Percentiles rank a stretch among this genome's conserved stretches.
phyloP scores from a whole-genome alignment of 2,329 filamentous ascomycete genomes.

The Fusarium goolgardi region DNA sequence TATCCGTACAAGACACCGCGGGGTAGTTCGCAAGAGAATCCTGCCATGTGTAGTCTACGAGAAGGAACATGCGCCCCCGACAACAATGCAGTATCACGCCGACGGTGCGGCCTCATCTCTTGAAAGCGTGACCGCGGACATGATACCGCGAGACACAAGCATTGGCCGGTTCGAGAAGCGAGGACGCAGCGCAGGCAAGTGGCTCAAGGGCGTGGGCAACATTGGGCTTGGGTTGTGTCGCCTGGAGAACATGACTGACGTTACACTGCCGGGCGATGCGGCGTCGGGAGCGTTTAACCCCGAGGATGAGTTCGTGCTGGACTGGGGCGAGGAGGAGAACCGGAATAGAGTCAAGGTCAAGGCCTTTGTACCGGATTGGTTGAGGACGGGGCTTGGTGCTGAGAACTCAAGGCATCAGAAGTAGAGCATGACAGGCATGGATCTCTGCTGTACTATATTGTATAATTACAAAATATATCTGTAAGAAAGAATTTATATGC shows the following conservation, averaged over 20 bases:
- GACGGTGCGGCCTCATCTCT: conserved; percentile 39
- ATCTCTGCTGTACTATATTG: conserved; percentile 24
- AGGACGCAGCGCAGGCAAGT: conserved; percentile 82
- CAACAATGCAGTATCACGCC: conserved; percentile 61
- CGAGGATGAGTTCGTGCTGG: conserved; percentile 71
- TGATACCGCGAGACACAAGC: conserved; percentile 58
- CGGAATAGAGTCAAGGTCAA: conserved; percentile 67
- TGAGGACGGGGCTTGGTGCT: conserved; percentile 57
- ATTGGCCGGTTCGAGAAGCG: conserved; percentile 65
- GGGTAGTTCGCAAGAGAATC: conserved; percentile 90
- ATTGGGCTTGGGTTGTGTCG: conserved; percentile 88
- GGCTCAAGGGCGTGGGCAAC: conserved; percentile 82
- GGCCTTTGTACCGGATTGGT: conserved; percentile 87
- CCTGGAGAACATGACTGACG: conserved; percentile 89
- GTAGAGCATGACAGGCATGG: neutral
- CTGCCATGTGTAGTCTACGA: conserved; percentile 82
- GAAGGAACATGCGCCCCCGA: conserved; percentile 53
- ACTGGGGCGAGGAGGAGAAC: conserved; percentile 59
- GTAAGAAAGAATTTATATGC: neutral
- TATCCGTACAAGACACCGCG: conserved; percentile 93
- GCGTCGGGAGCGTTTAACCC: conserved; percentile 71
- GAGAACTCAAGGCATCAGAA: conserved; percentile 36
- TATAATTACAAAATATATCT: conserved; percentile 16
- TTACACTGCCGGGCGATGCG: conserved; percentile 76
- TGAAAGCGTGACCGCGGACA: conserved; percentile 49